Evolutionary conservation across 306 rosid genomes (phyloP), one percentile per base, ranked within the genome.

Genomic region (Vigna unguiculata): DNA sequence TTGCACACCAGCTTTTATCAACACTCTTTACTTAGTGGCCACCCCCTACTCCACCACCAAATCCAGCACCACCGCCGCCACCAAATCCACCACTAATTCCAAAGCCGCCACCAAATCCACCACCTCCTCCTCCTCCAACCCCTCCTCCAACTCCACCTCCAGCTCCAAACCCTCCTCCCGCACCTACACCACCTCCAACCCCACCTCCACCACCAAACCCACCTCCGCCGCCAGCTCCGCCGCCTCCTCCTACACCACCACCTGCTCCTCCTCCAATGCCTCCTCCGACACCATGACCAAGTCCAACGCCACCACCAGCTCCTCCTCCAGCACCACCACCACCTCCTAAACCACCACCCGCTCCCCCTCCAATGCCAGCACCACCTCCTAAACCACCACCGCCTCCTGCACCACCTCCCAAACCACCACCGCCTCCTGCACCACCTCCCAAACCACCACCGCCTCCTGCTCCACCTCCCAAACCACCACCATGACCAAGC

Each of bases 61-160:
- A 30, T 16, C 68, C 69, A 36, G 25, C 48, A n/a, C 69, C 69
- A 16, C 8, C 8, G 6, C 63, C 63, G 13, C 36, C 62, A 20
- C 62, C 62, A 52, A 19, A 9, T 1, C 59, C 58, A 11, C 43
- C 43, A n/a, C 83, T 10, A 2, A 3, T 3, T 41, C 47, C 47
- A 41, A 9, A 9, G 15, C 47, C 80, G 3, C 57, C 83, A 3
- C 82, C 82, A 6, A 12, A 10, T 0, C 81, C 81, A 0, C 5
- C 8, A 0, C 72, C 81, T 10, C 55, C 64, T 2, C 75, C 71
- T 4, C 13, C 19, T 1, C 32, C 32, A 5, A 28, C 4, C 4
- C 83, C 79, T 14, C 46, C 70, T 0, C 82, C 82, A 34, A 0
- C 79, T 5, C 52, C 74, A 0, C 82, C 82, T 6, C 87, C 87